Percentiles rank a stretch among this genome's conserved stretches.
phyloP scores from a whole-genome alignment of 805 yeast genomes.

The Scheffersomyces stipitis region DNA sequence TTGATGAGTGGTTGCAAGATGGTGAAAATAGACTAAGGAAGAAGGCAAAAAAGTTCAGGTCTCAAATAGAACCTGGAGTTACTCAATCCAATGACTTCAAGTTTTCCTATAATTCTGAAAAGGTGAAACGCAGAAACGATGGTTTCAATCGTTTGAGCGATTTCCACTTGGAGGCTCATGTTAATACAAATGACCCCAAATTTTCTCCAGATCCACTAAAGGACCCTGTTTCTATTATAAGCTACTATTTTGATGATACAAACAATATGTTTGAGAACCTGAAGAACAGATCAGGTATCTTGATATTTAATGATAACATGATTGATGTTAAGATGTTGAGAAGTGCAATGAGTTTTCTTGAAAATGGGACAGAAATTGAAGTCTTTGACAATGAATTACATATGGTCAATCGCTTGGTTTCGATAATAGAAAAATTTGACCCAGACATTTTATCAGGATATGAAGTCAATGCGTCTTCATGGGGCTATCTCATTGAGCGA shows the following conservation, averaged over 20 bases:
- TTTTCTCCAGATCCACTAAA: slow-evolving; percentile 60
- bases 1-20: slow-evolving; percentile 32
- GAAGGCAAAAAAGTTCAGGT: slow-evolving; percentile 22
- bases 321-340: not conserved
- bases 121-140: slow-evolving; percentile 34
- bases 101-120: slow-evolving; percentile 35
- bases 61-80: slow-evolving; percentile 53
- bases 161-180: slow-evolving; percentile 70
- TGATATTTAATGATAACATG: slow-evolving; percentile 2
- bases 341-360: slow-evolving; percentile 2
- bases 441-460: slow-evolving; percentile 89
- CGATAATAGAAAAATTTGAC: slow-evolving; percentile 61
- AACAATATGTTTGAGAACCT: slow-evolving; percentile 14
- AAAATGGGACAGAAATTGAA: slow-evolving; percentile 9
- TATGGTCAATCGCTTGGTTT: slow-evolving; percentile 55
- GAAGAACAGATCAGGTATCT: not conserved
- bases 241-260: slow-evolving; percentile 59
- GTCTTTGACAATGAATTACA: slow-evolving; percentile 53
- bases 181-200: slow-evolving; percentile 46
- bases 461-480: slow-evolving; percentile 75
- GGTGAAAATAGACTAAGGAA: slow-evolving; percentile 11
- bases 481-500: slow-evolving; percentile 88
- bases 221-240: slow-evolving; percentile 60
- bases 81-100: slow-evolving; percentile 41
- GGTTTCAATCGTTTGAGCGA: slow-evolving; percentile 51